Evolutionary conservation across 2,329 filamentous ascomycete genomes (phyloP), one percentile per base, ranked within the genome.

Genomic region (Aspergillus ochraceoroseus): DNA sequence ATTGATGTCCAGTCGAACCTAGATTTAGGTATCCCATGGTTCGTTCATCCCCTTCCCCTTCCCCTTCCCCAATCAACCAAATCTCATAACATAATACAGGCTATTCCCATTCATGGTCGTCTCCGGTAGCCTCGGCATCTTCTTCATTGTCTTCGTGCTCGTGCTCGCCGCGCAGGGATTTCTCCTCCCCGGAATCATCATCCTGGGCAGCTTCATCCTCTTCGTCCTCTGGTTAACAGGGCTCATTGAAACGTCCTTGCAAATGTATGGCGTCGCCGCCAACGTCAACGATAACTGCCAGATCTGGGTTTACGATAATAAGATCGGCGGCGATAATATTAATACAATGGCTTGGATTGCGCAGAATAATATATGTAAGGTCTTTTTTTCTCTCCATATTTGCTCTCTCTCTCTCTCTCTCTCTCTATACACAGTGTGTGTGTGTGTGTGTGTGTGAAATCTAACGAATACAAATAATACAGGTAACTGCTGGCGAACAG

Each of bases 61-160:
- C n/a, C 32, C 27, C 22, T 11, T 27, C 14, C 18, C 17, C n/a
- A 29, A 11, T 7, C n/a, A 11, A 25, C 14, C 18, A 27, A 32
- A 5, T n/a, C n/a, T n/a, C n/a, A n/a, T n/a, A n/a, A n/a, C n/a
- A n/a, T n/a, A 25, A 15, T 5, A 44, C 54, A 82, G 79, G 79
- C 70, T 82, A 48, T 78, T 82, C 64, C 79, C 79, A 18, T 82
- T 74, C 62, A 78, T 77, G 62, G 72, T 82, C 38, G 73, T 76
- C 11, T 70, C 74, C 49, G 73, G 76, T 56, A 60, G 70, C 2
- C 68, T 82, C 1, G 73, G 73, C 19, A 64, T 82, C 38, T 54
- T 76, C 52, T 80, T 80, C 66, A 72, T 81, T 52, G 59, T 77
- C 53, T 61, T 79, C 48, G 73, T 80, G 58, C 67, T 80, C 49